Evolutionary conservation across 1,139 yeast genomes (phyloP).

Genomic region (Debaryomyces robertsiae): DNA sequence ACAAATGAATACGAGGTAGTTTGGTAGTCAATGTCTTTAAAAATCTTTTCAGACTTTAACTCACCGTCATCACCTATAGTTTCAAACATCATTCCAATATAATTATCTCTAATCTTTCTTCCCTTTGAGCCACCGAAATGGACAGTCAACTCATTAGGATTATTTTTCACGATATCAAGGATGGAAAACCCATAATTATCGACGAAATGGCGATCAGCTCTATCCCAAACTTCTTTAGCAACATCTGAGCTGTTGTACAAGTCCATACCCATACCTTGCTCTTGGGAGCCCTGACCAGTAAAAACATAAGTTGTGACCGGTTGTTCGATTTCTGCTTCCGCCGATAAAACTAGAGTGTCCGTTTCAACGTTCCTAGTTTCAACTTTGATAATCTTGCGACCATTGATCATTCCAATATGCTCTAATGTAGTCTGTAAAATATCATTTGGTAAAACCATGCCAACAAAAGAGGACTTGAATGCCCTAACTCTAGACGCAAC

Average conservation of each 20-base stretch:
- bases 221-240: constrained; percentile 96
- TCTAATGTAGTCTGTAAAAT: constrained; percentile 84
- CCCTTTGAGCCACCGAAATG: constrained; percentile 99
- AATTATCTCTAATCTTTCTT: constrained; percentile 90
- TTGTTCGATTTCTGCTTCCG: constrained; percentile 98
- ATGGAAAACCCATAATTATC: constrained; percentile 96
- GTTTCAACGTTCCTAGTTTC: constrained; percentile 84
- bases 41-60: constrained; percentile 88
- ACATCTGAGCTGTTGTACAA: constrained; percentile 87
- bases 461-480: constrained; percentile 85
- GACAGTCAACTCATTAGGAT: constrained; percentile 92
- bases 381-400: constrained; percentile 94
- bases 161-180: constrained; percentile 90
- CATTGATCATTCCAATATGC: constrained; percentile 98
- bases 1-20: constrained; percentile 86
- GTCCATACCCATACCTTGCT: constrained; percentile 99
- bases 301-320: constrained; percentile 95
- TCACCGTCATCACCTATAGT: constrained; percentile 85
- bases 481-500: constrained; percentile 96
- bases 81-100: constrained; percentile 96
- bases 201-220: constrained; percentile 92
- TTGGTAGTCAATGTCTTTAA: constrained; percentile 82
- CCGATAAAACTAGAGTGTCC: constrained; percentile 73
- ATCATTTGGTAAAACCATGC: constrained; percentile 98
- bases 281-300: constrained; percentile 99